Percentiles rank a stretch among this genome's conserved stretches.
These are phyloP conservation scores for Pseudopithomyces maydicus DNA, from an alignment of 2,329 filamentous ascomycete species.

Conservation along the genomic window DNA sequence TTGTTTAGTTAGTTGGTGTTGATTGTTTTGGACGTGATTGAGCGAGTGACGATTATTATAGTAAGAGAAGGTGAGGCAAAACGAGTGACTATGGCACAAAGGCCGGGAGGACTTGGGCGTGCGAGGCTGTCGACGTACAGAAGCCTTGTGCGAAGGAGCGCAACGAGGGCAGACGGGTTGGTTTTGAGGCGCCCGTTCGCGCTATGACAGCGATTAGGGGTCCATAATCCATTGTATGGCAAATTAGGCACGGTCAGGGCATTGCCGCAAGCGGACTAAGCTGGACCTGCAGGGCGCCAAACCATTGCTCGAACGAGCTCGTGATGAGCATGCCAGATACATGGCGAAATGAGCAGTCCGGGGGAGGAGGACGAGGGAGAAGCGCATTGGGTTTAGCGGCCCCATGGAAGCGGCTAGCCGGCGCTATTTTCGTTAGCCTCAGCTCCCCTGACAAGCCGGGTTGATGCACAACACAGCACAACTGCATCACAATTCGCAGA, in stretches of 20 bases:
- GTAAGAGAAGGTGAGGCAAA: constrained; percentile 21
- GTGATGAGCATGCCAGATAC: constrained; percentile 27
- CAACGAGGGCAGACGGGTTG: constrained; percentile 26
- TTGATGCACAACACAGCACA: constrained; percentile 17
- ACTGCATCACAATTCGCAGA: constrained; percentile 10
- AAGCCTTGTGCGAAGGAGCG: constrained; percentile 38
- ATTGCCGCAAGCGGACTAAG: constrained; percentile 30
- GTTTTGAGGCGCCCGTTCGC: constrained; percentile 33
- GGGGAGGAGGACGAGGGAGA: constrained; percentile 17
- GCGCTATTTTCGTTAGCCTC: constrained; percentile 6
- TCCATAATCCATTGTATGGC: constrained; percentile 27
- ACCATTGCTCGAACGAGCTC: constrained; percentile 24
- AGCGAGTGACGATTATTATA: constrained; percentile 22
- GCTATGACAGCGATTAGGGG: constrained; percentile 34
- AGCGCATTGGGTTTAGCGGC: constrained; percentile 1
- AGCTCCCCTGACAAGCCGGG: constrained; percentile 18
- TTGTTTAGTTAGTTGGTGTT: constrained; percentile 36
- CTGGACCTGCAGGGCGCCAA: constrained; percentile 19
- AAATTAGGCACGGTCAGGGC: constrained; percentile 28
- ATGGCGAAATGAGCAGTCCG: constrained; percentile 38
- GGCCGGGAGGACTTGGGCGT: constrained; percentile 35
- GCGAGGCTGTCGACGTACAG: constrained; percentile 38
- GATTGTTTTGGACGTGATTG: constrained; percentile 46
- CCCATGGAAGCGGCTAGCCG: constrained; percentile 1
- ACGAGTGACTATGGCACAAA: constrained; percentile 44